Base-by-base conservation (phyloP, 1,284 basidiomycete genomes). In the Trichosporon sp. region DNA sequence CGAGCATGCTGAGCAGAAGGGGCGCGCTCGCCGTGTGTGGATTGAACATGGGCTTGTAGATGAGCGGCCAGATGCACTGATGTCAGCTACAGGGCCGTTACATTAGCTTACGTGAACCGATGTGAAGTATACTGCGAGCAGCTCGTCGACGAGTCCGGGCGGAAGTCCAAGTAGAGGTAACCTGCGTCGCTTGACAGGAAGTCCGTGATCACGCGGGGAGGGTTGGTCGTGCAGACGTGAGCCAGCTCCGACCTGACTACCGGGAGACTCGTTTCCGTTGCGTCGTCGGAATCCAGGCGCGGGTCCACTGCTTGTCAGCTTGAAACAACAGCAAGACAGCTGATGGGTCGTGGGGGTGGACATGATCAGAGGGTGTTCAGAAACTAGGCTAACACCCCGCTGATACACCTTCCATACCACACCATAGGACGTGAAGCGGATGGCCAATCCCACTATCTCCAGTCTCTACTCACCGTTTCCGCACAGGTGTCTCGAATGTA, bases 41-140 rank as follows among this genome's bases (percentile, higher is more conserved):
- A 70, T 80, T 77, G 72, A 84, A 84, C 61, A 77, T 74, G 0
- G 81, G 78, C 71, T 84, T 84, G 74, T 79, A 81, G 19, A 84
- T 76, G n/a, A 84, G 46, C 35, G 82, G 82, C 82, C 82, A 84
- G 64, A 82, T 79, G 68, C 81, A 82, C 79, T 82, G 70, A 1
- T 21, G 59, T 38, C n/a, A 43, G 54, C 51, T 10, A 10, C 26
- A 26, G 26, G 26, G 26, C 26, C 26, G 26, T 26, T 7, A n/a
- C 43, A n/a, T 11, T 7, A 59, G 65, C 79, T 71, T 38, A 79
- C 79, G 65, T 83, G 80, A 16, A 81, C 78, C 69, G 81, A 79
- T 0, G 79, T 79, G 65, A 81, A 80, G 73, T 81, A 82, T 0
- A 80, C 73, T 0, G 78, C 77, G n/a, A 82, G 73, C 2, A 82